phyloP scores from a whole-genome alignment of 208 protist genomes.

The Herpetomonas tarakana region DNA sequence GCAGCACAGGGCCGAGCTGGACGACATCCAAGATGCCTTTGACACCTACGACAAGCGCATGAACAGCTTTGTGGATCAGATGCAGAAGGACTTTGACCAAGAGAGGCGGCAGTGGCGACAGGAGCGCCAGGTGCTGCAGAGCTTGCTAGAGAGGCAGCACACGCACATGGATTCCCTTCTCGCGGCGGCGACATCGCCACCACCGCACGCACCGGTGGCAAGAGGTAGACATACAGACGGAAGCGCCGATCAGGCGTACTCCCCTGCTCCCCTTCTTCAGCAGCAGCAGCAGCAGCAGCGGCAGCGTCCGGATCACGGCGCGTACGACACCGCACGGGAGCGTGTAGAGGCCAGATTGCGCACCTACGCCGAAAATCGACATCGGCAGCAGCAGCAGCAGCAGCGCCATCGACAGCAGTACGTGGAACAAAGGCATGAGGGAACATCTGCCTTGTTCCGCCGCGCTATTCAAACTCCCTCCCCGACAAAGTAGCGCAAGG shows the following conservation, averaged over 20 bases:
- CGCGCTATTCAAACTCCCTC: neutral
- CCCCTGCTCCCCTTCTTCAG: too few species aligned
- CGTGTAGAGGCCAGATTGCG: neutral
- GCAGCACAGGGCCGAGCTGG: slow-evolving; percentile 31
- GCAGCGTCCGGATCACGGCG: neutral
- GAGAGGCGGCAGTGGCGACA: slow-evolving; percentile 34
- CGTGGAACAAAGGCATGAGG: neutral
- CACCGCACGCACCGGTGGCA: too few species aligned
- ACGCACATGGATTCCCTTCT: slow-evolving; percentile 12
- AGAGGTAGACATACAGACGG: too few species aligned
- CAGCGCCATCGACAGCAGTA: neutral
- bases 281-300: too few species aligned
- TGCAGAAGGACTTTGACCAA: slow-evolving; percentile 26
- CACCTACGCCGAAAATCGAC: neutral
- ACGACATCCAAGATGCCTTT: slow-evolving; percentile 39
- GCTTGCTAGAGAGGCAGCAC: slow-evolving; percentile 23
- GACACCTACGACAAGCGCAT: slow-evolving; percentile 45
- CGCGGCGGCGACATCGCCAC: neutral
- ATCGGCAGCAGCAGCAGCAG: slow-evolving; percentile 4
- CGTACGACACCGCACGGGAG: neutral
- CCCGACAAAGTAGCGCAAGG: neutral
- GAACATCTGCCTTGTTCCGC: neutral
- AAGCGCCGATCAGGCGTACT: too few species aligned
- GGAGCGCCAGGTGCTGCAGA: slow-evolving; percentile 27
- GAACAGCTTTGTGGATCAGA: slow-evolving; percentile 30